Evolutionary conservation across 441 rosid genomes (phyloP).

Genomic region (Aleurites moluccanus): DNA sequence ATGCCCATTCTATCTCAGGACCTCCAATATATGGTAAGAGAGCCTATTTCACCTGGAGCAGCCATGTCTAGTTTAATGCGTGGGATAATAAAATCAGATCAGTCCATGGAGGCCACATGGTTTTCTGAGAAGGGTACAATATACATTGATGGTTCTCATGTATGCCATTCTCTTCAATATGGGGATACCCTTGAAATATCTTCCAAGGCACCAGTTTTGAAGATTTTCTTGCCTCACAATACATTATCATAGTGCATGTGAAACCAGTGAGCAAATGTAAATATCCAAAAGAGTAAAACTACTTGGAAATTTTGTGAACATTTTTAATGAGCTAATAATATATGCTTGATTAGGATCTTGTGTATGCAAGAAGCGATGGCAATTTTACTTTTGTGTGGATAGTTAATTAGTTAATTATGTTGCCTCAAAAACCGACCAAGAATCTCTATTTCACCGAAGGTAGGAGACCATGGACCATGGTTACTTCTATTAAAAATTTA

Average conservation of each 20-base stretch:
- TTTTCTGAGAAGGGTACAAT: slow-evolving; percentile 59
- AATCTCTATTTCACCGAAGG: too few species aligned
- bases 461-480: too few species aligned
- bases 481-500: too few species aligned
- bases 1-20: slow-evolving; percentile 72
- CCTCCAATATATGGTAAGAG: slow-evolving; percentile 88
- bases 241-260: slow-evolving; percentile 9
- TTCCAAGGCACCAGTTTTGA: slow-evolving; percentile 63
- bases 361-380: background rate
- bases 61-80: slow-evolving; percentile 51
- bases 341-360: background rate
- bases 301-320: background rate
- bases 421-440: too few species aligned
- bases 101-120: slow-evolving; percentile 57
- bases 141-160: slow-evolving; percentile 77
- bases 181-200: slow-evolving; percentile 70
- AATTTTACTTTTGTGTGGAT: too few species aligned
- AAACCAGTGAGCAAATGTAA: background rate
- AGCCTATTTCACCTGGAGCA: slow-evolving; percentile 65
- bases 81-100: slow-evolving; percentile 48
- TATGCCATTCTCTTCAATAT: slow-evolving; percentile 42
- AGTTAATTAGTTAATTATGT: too few species aligned
- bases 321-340: background rate
- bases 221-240: slow-evolving; percentile 62
- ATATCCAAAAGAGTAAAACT: background rate